Percentiles rank a stretch among this genome's conserved stretches.
Evolutionary conservation across 192 early-diverging fungal genomes (phyloP).

Genomic region (Rhizoclosmatium sp.): DNA sequence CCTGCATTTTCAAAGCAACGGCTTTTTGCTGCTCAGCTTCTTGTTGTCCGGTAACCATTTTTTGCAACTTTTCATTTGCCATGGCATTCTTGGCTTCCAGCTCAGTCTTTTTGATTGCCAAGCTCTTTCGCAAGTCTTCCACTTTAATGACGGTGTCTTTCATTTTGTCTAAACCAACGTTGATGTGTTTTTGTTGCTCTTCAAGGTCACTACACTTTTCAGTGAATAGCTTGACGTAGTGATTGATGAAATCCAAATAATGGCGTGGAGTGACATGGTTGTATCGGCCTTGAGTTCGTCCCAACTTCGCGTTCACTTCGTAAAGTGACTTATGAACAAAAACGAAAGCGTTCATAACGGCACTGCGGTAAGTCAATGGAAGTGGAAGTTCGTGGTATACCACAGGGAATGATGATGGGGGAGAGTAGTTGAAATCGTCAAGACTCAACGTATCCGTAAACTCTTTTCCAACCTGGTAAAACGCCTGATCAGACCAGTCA

Average conservation of each 20-base stretch:
- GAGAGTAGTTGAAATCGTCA: slow-evolving; percentile 70
- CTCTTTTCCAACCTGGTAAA: slow-evolving; percentile 98
- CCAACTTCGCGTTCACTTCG: slow-evolving; percentile 83
- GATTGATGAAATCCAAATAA: slow-evolving; percentile 96
- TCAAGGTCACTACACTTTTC: slow-evolving; percentile 95
- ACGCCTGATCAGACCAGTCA: slow-evolving; percentile 97
- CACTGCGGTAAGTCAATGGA: slow-evolving; percentile 81
- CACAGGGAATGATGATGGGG: slow-evolving; percentile 79
- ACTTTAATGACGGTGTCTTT: slow-evolving; percentile 95
- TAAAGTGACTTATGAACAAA: slow-evolving; percentile 91
- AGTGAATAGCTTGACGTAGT: slow-evolving; percentile 87
- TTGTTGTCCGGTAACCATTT: slow-evolving; percentile 94
- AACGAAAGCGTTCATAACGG: slow-evolving; percentile 91
- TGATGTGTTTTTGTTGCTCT: slow-evolving; percentile 98
- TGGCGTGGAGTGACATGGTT: slow-evolving; percentile 97
- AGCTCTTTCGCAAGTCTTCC: slow-evolving; percentile 85
- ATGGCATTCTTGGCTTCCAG: slow-evolving; percentile 85
- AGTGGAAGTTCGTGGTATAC: slow-evolving; percentile 75
- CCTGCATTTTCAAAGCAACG: slow-evolving; percentile 80
- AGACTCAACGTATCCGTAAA: slow-evolving; percentile 92
- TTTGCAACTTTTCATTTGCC: slow-evolving; percentile 95
- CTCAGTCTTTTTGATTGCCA: slow-evolving; percentile 86
- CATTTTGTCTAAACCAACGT: slow-evolving; percentile 96
- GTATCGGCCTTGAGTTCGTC: slow-evolving; percentile 78
- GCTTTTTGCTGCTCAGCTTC: slow-evolving; percentile 90